Evolutionary conservation across 169 alveolate genomes (phyloP).

Genomic region (Plasmodium ovale): DNA sequence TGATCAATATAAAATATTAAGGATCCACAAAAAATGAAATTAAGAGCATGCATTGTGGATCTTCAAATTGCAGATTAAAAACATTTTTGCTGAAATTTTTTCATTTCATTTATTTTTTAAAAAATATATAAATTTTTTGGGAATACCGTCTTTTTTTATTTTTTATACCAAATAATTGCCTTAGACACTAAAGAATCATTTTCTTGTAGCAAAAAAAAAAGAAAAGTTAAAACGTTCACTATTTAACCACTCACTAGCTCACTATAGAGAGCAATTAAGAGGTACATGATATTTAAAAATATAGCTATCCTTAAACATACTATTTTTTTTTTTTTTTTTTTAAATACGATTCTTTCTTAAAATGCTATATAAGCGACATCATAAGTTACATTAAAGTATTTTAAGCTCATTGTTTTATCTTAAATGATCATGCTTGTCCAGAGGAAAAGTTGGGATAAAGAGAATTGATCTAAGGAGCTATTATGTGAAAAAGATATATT

Average conservation of each 20-base stretch:
- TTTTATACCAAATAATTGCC: background rate
- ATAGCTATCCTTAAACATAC: background rate
- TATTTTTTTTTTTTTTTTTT: no score
- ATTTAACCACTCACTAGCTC: background rate
- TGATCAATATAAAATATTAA: no score
- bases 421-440: background rate
- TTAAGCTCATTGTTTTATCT: background rate
- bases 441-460: background rate
- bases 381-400: background rate
- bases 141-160: no score
- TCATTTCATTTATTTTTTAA: background rate
- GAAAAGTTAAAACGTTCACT: background rate
- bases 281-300: no score
- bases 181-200: background rate
- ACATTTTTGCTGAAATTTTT: background rate
- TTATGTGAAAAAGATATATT: background rate
- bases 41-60: background rate
- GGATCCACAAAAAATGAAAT: background rate
- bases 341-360: background rate
- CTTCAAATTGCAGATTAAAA: background rate
- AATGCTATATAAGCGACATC: background rate
- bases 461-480: background rate
- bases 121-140: no score
- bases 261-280: background rate
- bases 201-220: background rate